Evolutionary conservation across 2,329 filamentous ascomycete species (phyloP), one percentile per base, ranked within the genome.

Genomic region (Chrysosporium queenslandicum): DNA sequence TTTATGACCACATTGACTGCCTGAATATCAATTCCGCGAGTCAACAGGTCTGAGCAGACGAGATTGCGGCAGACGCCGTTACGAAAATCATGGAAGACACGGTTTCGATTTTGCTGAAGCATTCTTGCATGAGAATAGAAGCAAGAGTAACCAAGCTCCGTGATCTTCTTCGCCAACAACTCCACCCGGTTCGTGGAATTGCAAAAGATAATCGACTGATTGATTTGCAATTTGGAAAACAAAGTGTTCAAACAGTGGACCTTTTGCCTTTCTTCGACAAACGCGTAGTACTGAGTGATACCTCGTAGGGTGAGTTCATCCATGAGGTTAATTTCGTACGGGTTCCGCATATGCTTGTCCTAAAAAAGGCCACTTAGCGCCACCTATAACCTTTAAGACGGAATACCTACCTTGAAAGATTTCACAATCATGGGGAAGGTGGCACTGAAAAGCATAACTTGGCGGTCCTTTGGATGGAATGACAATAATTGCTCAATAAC

Each of bases 141-240:
- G 75, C 92, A 98, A 1, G 92, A 98, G 73, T 98, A 98, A 59
- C 92, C 92, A 59, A 98, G 81, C 70, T 98, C 94, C 45, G 94
- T 98, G 65, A 98, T 98, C 72, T 98, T 98, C 78, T 98, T 98
- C 47, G 92, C 92, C 23, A 98, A 80, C 50, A 98, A 78, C 72
- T 98, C 92, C 56, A 98, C 92, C 59, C 92, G 87, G 70, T 97
- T 97, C 50, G 92, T 98, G 37, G 92, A 98, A 73, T 98, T 98
- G 75, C 92, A 98, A 76, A 98, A 98, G 68, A 98, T 98, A 74
- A 98, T 98, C 57, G 94, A 98, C 75, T 98, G 92, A 74, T 98
- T 98, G 74, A 98, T 98, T 72, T 98, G 91, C 14, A 98, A 82
- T 72, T 96, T 95, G 61, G 90, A 96, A 77, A 98, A 98, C 58